Evolutionary conservation across 352 stramenopile species (phyloP).

Genomic region (Phytophthora macrochlamydospora): DNA sequence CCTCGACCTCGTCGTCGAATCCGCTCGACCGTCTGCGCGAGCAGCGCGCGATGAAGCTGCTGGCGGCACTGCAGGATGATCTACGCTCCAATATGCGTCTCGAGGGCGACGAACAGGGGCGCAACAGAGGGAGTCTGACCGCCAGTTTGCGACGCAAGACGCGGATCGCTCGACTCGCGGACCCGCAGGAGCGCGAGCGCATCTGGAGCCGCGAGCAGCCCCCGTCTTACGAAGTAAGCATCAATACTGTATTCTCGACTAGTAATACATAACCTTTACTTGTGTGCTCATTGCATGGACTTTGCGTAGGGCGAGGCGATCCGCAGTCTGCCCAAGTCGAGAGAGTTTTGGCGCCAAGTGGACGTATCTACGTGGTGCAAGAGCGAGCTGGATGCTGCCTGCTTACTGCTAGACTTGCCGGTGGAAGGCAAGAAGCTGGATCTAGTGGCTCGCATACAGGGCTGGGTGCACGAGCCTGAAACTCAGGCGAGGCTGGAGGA

Average conservation of each 20-base stretch:
- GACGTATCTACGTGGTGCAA: slow-evolving; percentile 62
- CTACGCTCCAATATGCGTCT: slow-evolving; percentile 61
- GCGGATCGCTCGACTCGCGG: slow-evolving; percentile 49
- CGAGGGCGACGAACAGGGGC: slow-evolving; percentile 48
- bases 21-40: slow-evolving; percentile 70
- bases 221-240: slow-evolving; percentile 50
- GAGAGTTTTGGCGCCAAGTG: slow-evolving; percentile 62
- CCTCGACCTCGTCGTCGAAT: slow-evolving; percentile 22
- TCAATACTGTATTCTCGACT: no score
- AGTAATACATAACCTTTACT: neutral
- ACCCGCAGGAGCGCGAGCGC: slow-evolving; percentile 50
- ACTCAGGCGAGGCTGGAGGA: slow-evolving; percentile 41
- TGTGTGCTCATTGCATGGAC: neutral
- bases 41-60: slow-evolving; percentile 61
- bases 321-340: slow-evolving; percentile 61
- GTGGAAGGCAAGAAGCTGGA: slow-evolving; percentile 60
- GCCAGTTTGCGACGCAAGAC: slow-evolving; percentile 47
- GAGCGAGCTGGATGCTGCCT: slow-evolving; percentile 57
- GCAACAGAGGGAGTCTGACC: slow-evolving; percentile 29
- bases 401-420: slow-evolving; percentile 60
- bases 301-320: slow-evolving; percentile 42
- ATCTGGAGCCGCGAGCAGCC: slow-evolving; percentile 53
- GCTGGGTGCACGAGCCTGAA: slow-evolving; percentile 71
- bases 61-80: slow-evolving; percentile 64
- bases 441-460: slow-evolving; percentile 67